Base-by-base conservation (phyloP, 768 basidiomycete species). In the Gloeopeniophorella convolvens region DNA sequence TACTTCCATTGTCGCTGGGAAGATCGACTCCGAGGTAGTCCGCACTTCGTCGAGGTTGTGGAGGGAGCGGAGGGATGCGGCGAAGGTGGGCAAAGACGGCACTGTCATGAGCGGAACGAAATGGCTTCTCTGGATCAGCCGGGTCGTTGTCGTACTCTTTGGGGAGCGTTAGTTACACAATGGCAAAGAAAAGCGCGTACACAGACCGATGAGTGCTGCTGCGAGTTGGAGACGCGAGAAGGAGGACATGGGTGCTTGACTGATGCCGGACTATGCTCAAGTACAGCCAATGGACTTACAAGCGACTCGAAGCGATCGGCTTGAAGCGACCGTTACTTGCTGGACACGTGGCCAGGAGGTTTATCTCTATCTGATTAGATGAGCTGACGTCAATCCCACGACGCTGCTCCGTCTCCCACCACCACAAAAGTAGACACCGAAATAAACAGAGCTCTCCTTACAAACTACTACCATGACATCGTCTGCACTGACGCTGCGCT, bases 71-170 rank as follows among this genome's bases (percentile, higher is more conserved):
- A 43, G 73, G 70, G 43, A 76, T 64, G 39, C 72, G 78, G 27
- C 85, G 80, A 33, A 89, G 70, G 63, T 86, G 83, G n/a, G 84
- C 75, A 60, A 92, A 91, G 52, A 92, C 85, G 43, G 88, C 89
- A 53, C 88, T 90, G 52, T 91, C 86, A 36, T 89, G 78, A 3
- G 89, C 89, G 40, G 78, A 83, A 48, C 75, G 77, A 55, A 71
- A 68, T 7, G 80, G 79, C 10, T 70, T 73, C 44, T 79, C 66
- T 5, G 83, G 82, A 63, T 89, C 72, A n/a, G 75, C 70, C 30
- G 77, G 72, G 63, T 93, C 89, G 57, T 93, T 93, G 74, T 94
- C 91, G 63, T 94, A 94, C 66, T 94, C 91, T 93, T 55, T 15
- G 36, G 2, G 24, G 27, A 13, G n/a, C 4, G 26, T 54, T 16